phyloP scores from a whole-genome alignment of 192 early-diverging fungal species.

The Podila minutissima region DNA sequence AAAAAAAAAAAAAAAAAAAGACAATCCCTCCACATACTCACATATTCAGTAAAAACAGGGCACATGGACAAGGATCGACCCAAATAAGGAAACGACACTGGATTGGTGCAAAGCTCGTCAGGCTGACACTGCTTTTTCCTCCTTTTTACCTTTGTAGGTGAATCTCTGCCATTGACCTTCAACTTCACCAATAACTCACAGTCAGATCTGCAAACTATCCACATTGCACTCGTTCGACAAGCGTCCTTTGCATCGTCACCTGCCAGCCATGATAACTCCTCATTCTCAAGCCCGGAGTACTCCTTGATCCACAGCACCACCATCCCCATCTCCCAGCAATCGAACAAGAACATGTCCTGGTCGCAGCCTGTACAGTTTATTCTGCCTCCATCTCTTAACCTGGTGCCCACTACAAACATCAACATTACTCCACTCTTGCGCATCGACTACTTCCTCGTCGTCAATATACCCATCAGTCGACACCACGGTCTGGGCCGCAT shows the following conservation, averaged over 20 bases:
- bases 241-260: constrained; percentile 4
- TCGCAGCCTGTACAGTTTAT: constrained; percentile 33
- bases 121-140: background rate
- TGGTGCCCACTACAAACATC: constrained; percentile 16
- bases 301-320: constrained; percentile 17
- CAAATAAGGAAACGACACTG: background rate
- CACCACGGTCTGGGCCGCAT: constrained; percentile 23
- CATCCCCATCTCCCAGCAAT: constrained; percentile 22
- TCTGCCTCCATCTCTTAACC: constrained; percentile 5
- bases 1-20: background rate
- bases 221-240: constrained; percentile 22
- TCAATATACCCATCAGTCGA: constrained; percentile 20
- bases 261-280: background rate
- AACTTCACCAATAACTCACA: constrained; percentile 20
- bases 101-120: background rate
- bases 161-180: constrained; percentile 19
- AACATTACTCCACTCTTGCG: constrained; percentile 22
- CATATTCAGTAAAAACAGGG: background rate
- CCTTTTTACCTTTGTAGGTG: constrained; percentile 1
- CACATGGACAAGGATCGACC: background rate
- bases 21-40: background rate
- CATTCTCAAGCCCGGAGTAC: background rate
- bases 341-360: constrained; percentile 22
- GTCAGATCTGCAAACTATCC: constrained; percentile 19
- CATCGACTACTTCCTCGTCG: constrained; percentile 23